Conservation (phyloP, 2,329 filamentous ascomycete genomes). For the Xylaria sp. region DNA sequence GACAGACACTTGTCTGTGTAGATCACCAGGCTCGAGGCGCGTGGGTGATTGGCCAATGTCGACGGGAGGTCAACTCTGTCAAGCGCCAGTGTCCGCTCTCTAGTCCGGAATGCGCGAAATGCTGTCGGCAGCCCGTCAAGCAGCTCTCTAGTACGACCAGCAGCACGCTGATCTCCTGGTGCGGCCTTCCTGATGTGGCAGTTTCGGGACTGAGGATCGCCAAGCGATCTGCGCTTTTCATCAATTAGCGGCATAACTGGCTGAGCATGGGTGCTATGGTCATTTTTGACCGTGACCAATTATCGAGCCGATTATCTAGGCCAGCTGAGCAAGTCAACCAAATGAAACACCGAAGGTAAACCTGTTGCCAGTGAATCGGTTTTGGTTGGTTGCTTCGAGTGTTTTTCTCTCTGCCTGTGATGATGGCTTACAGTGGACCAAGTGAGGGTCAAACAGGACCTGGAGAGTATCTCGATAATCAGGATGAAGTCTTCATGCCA, state of each 20-base stretch:
- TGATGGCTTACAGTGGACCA: too few relatives aligned
- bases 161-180: conserved; percentile 10
- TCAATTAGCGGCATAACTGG: conserved; percentile 27
- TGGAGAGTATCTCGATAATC: conserved; percentile 10
- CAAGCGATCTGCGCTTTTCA: conserved; percentile 25
- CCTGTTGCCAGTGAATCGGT: neutral
- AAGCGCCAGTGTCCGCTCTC: conserved; percentile 1
- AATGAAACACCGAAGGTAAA: conserved; percentile 17
- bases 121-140: neutral
- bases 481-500: conserved; percentile 11
- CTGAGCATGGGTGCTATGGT: neutral
- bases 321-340: neutral
- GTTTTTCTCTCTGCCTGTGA: neutral
- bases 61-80: neutral
- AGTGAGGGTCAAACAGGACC: neutral
- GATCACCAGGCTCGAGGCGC: neutral
- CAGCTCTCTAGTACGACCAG: neutral
- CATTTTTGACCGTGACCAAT: conserved; percentile 17
- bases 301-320: conserved; percentile 13
- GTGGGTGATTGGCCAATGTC: conserved; percentile 18
- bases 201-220: conserved; percentile 22
- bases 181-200: conserved; percentile 32
- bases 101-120: neutral
- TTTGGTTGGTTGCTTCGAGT: conserved; percentile 17
- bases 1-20: neutral